A percentile compares a stretch with the other conserved stretches of the same genome.
Conservation (phyloP, 2,329 filamentous ascomycete species). For the Drechmeria coniospora region DNA sequence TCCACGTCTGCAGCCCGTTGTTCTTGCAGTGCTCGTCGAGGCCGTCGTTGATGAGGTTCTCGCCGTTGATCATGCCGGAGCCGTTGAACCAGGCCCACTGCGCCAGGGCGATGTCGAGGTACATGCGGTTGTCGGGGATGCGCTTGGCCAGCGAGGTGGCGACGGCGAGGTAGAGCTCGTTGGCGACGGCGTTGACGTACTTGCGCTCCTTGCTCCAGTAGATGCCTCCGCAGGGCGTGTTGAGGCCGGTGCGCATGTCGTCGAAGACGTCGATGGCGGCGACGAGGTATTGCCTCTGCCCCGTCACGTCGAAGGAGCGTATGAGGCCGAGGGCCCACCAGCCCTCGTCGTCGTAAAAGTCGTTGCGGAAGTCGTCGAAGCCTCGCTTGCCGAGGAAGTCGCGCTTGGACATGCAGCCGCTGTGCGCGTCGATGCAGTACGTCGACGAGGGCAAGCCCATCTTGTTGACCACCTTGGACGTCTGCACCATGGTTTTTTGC, state of each 20-base stretch:
- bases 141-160: conserved; percentile 38
- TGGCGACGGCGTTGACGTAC: conserved; percentile 39
- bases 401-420: conserved; percentile 17
- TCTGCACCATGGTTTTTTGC: conserved; percentile 22
- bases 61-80: conserved; percentile 34
- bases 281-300: conserved; percentile 34
- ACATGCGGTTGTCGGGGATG: conserved; percentile 21
- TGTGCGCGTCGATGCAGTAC: conserved; percentile 17
- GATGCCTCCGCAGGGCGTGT: conserved; percentile 34
- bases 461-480: conserved; percentile 20
- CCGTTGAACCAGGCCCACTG: conserved; percentile 38
- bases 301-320: conserved; percentile 38
- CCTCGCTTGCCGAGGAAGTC: conserved; percentile 17
- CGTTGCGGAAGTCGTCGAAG: conserved; percentile 29
- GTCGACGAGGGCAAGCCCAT: conserved; percentile 21
- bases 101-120: conserved; percentile 31
- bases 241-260: conserved; percentile 35
- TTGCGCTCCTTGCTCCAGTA: conserved; percentile 38
- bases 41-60: conserved; percentile 38
- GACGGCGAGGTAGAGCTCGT: conserved; percentile 40
- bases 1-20: conserved; percentile 33
- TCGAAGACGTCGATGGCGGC: conserved; percentile 37
- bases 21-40: conserved; percentile 32
- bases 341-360: conserved; percentile 44
- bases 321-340: conserved; percentile 50